Percentiles rank a stretch among this genome's conserved stretches.
phyloP scores from a whole-genome alignment of 148 eudicot genomes.

The Polygonum aviculare region DNA sequence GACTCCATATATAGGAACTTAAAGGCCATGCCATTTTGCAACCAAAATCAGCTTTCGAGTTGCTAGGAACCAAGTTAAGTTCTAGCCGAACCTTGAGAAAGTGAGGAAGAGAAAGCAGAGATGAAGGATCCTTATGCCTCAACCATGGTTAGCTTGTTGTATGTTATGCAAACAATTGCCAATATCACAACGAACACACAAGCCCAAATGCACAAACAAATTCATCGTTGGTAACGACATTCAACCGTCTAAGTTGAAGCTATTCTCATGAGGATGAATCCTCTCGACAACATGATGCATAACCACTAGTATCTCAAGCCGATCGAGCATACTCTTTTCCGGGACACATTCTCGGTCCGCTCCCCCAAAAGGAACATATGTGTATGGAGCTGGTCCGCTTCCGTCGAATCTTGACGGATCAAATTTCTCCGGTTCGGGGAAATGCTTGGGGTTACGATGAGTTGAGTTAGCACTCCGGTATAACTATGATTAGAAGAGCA shows the following conservation, averaged over 20 bases:
- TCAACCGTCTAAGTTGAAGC: neutral
- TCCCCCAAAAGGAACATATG: slow-evolving; percentile 11
- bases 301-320: neutral
- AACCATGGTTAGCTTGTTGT: no score
- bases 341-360: slow-evolving; percentile 3
- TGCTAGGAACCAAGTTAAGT: no score
- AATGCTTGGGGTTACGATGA: no score
- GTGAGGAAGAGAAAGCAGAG: no score
- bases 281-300: slow-evolving; percentile 4
- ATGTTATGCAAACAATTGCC: no score
- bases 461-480: slow-evolving; percentile 20
- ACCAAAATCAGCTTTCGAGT: no score
- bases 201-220: neutral
- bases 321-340: neutral
- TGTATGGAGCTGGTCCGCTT: neutral
- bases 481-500: slow-evolving; percentile 2
- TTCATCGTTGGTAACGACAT: neutral
- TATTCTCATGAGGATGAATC: slow-evolving; percentile 6
- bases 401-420: slow-evolving; percentile 9
- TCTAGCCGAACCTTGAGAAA: no score
- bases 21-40: no score
- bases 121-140: no score
- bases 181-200: no score
- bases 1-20: no score
- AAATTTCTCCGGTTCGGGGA: no score